phyloP scores from a whole-genome alignment of 163 green algal genomes.

The Chlorella variabilis region DNA sequence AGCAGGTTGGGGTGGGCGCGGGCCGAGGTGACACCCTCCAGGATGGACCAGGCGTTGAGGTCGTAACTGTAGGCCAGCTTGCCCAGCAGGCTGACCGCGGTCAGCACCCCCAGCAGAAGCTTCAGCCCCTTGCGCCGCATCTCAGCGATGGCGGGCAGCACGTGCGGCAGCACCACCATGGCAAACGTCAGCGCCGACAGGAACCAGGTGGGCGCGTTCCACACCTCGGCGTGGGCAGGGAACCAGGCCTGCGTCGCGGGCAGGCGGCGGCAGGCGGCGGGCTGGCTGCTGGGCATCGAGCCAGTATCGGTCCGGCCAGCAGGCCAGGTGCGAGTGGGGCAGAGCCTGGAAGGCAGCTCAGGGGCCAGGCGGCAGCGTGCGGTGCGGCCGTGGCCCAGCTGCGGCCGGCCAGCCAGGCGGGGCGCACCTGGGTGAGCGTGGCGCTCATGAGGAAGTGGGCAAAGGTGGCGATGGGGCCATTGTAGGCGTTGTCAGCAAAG shows the following conservation, averaged over 20 bases:
- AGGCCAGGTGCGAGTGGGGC: too few relatives aligned
- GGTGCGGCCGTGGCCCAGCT: too few relatives aligned
- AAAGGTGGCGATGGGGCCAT: constrained; percentile 13
- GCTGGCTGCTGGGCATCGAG: not conserved
- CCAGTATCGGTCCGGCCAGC: too few relatives aligned
- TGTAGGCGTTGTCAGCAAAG: constrained; percentile 38
- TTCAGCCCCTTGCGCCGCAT: constrained; percentile 31
- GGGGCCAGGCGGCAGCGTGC: too few relatives aligned
- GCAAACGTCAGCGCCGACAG: constrained; percentile 42
- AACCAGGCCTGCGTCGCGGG: constrained; percentile 29
- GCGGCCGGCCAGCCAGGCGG: not conserved
- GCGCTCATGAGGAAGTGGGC: constrained; percentile 37
- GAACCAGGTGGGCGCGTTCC: constrained; percentile 45
- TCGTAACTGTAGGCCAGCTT: constrained; percentile 46
- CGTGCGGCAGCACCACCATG: constrained; percentile 38
- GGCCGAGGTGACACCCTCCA: constrained; percentile 31
- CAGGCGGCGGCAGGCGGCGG: too few relatives aligned
- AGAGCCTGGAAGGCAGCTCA: too few relatives aligned
- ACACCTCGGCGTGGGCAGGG: constrained; percentile 35
- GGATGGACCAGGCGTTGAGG: constrained; percentile 20
- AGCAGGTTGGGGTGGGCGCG: constrained; percentile 35
- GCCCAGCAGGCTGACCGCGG: constrained; percentile 21
- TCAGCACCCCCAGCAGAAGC: constrained; percentile 32
- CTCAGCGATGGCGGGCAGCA: constrained; percentile 34
- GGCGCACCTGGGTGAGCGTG: constrained; percentile 17